Evolutionary conservation across 1,139 yeast species (phyloP).

Genomic region (Kurtzmaniella natalensis): DNA sequence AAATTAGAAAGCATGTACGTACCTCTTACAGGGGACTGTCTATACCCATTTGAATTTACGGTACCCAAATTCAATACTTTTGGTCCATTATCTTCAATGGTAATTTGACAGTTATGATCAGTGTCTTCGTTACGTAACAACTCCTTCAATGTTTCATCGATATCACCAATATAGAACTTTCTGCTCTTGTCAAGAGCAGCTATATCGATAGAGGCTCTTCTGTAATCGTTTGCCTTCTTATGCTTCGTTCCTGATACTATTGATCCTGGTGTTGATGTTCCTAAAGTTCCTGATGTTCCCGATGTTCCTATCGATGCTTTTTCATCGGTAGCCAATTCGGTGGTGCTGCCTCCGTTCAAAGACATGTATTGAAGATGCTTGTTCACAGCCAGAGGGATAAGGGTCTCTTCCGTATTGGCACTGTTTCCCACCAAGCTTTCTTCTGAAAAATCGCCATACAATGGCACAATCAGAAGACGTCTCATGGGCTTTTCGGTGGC

Average conservation of each 20-base stretch:
- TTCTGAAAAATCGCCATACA: constrained; percentile 20
- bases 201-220: constrained; percentile 72
- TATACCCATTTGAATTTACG: constrained; percentile 76
- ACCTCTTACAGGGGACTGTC: constrained; percentile 72
- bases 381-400: constrained; percentile 4
- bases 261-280: not conserved
- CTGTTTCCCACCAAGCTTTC: constrained; percentile 11
- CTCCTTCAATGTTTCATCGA: constrained; percentile 67
- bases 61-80: constrained; percentile 32
- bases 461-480: constrained; percentile 33
- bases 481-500: constrained; percentile 7
- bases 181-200: constrained; percentile 34
- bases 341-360: no score
- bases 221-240: constrained; percentile 11
- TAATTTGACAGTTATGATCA: constrained; percentile 75
- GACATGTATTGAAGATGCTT: constrained; percentile 3
- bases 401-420: constrained; percentile 2
- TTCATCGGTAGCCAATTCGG: not conserved
- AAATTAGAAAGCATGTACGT: constrained; percentile 88
- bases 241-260: not conserved
- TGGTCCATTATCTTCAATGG: constrained; percentile 24
- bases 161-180: constrained; percentile 69
- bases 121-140: constrained; percentile 80
- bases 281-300: no score
- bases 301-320: not conserved